Percentiles rank a stretch among this genome's conserved stretches.
Conservation (phyloP, 345 rosid species). For the Citrus mangshanensis region DNA sequence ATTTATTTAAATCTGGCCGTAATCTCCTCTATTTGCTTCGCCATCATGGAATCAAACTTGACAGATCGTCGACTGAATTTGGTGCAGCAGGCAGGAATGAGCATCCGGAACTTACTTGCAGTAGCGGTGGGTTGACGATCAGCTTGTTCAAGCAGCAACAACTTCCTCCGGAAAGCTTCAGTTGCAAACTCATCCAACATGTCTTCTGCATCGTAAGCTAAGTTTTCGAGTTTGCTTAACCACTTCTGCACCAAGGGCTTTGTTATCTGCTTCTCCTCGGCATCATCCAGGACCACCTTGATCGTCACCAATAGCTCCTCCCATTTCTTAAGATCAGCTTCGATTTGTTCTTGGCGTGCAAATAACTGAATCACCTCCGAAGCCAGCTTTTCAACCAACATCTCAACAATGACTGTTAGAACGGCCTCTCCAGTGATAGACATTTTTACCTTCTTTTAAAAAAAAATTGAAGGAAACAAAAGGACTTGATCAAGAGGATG, state of each 20-base stretch:
- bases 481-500: neutral
- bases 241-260: neutral
- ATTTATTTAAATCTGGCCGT: conserved; percentile 8
- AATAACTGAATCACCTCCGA: conserved; percentile 1
- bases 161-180: neutral
- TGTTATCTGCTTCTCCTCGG: conserved; percentile 19
- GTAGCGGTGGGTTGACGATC: neutral
- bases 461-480: too few relatives aligned
- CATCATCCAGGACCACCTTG: conserved; percentile 11
- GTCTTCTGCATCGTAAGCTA: conserved; percentile 16
- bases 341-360: neutral
- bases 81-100: neutral
- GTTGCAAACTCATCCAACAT: conserved; percentile 20
- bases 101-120: neutral
- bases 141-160: neutral
- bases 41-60: neutral
- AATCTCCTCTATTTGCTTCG: neutral
- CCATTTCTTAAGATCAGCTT: conserved; percentile 13
- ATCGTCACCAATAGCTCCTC: neutral
- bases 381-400: neutral
- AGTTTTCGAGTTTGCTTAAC: conserved; percentile 13
- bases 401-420: neutral
- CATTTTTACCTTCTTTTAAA: too few relatives aligned
- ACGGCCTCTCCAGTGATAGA: neutral
- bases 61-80: neutral